These are phyloP conservation scores for Nitzschia inconspicua DNA, from an alignment of 108 stramenopile genomes.

Conservation along the genomic window DNA sequence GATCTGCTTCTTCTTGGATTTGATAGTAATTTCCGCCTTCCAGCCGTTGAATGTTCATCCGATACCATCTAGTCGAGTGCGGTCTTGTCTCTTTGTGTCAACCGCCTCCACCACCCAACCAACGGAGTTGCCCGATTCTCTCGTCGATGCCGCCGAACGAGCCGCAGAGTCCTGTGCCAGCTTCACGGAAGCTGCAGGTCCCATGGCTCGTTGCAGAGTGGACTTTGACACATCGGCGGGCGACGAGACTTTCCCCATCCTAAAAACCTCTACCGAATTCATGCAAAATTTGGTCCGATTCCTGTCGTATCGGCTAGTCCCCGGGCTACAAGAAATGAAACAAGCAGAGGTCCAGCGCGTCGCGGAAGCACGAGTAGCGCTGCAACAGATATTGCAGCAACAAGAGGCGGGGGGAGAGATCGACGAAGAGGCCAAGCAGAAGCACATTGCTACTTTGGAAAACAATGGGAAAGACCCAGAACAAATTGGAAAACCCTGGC, in stretches of 20 bases:
- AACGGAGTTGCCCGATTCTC: constrained; percentile 80
- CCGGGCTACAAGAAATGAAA: constrained; percentile 53
- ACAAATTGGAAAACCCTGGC: constrained; percentile 18
- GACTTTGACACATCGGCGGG: constrained; percentile 92
- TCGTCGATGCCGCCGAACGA: constrained; percentile 64
- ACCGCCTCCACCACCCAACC: too few relatives aligned
- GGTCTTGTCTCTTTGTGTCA: too few relatives aligned
- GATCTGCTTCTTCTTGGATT: too few relatives aligned
- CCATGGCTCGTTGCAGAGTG: constrained; percentile 69
- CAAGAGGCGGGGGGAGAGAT: constrained; percentile 7
- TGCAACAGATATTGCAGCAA: constrained; percentile 20
- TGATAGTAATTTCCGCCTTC: too few relatives aligned
- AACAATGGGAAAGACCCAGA: constrained; percentile 42
- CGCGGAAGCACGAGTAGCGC: constrained; percentile 53
- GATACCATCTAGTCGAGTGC: too few relatives aligned
- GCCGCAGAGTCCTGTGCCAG: constrained; percentile 54
- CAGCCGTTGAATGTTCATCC: too few relatives aligned
- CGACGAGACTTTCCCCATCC: constrained; percentile 88
- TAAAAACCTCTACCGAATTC: constrained; percentile 84
- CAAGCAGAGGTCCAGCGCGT: constrained; percentile 57
- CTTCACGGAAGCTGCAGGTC: constrained; percentile 32
- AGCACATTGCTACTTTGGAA: constrained; percentile 33
- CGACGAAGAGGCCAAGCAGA: constrained; percentile 18
- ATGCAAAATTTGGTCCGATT: constrained; percentile 78
- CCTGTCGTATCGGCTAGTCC: constrained; percentile 62